Evolutionary conservation across 2,329 filamentous ascomycete genomes (phyloP).

Genomic region (Graphilbum sp.): DNA sequence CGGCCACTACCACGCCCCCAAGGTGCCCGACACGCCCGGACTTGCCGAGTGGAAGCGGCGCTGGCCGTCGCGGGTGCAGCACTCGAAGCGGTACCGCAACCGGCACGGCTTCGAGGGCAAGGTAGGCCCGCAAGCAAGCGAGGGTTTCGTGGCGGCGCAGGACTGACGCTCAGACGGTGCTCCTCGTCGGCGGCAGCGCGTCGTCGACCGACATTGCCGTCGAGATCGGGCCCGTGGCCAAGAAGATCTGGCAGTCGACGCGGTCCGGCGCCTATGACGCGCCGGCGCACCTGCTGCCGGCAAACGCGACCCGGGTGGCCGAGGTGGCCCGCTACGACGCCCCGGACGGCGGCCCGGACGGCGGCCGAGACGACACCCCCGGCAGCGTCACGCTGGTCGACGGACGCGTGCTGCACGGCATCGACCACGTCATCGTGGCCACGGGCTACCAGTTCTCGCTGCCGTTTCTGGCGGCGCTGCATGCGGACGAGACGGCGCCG

Average conservation of each 20-base stretch:
- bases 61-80: constrained; percentile 37
- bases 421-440: constrained; percentile 46
- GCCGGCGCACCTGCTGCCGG: constrained; percentile 33
- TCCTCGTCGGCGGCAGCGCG: constrained; percentile 35
- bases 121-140: background rate
- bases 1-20: constrained; percentile 50
- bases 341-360: constrained; percentile 4
- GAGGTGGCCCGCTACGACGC: constrained; percentile 29
- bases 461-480: constrained; percentile 41
- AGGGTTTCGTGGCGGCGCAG: no score
- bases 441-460: constrained; percentile 39
- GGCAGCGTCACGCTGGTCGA: constrained; percentile 34
- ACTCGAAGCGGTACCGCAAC: constrained; percentile 57
- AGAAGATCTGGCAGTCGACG: constrained; percentile 31
- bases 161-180: constrained; percentile 23
- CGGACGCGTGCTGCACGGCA: constrained; percentile 31
- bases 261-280: constrained; percentile 45
- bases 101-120: constrained; percentile 18
- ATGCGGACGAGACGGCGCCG: constrained; percentile 20
- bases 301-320: constrained; percentile 32
- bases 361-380: constrained; percentile 13
- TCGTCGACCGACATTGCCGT: constrained; percentile 26
- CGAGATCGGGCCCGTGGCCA: constrained; percentile 20
- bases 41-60: constrained; percentile 37
- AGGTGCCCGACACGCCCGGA: constrained; percentile 43